These are phyloP conservation scores for Blastocystis sp. DNA, from an alignment of 352 stramenopile genomes.

Conservation along the genomic window DNA sequence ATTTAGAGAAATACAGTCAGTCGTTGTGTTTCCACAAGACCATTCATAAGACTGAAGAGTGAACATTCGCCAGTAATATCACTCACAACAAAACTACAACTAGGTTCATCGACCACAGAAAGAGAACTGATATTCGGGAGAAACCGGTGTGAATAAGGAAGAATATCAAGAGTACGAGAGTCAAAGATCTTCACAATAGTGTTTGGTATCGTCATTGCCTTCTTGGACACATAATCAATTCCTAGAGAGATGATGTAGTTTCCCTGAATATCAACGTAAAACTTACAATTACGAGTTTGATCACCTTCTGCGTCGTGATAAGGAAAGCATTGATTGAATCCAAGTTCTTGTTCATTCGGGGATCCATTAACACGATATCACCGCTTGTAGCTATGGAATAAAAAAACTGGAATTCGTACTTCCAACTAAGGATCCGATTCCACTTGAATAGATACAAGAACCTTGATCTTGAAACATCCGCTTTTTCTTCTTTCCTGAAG, in stretches of 20 bases:
- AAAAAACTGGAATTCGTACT: not conserved
- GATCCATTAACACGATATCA: slow-evolving; percentile 13
- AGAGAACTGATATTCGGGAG: not conserved
- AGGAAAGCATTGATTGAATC: slow-evolving; percentile 30
- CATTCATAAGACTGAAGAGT: slow-evolving; percentile 12
- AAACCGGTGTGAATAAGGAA: slow-evolving; percentile 31
- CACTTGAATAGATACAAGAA: slow-evolving; percentile 48
- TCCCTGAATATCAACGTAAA: not conserved
- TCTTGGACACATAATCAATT: slow-evolving; percentile 48
- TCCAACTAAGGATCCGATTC: not conserved
- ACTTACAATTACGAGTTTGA: not conserved
- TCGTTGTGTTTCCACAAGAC: slow-evolving; percentile 24
- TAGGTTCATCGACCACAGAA: not conserved
- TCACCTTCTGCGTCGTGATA: slow-evolving; percentile 15
- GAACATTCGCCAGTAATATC: not conserved
- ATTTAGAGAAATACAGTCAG: not conserved
- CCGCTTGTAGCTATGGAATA: slow-evolving; percentile 7
- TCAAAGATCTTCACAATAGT: slow-evolving; percentile 40
- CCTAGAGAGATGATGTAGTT: slow-evolving; percentile 14
- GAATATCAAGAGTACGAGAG: slow-evolving; percentile 7
- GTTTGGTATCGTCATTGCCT: not conserved
- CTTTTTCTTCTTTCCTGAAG: slow-evolving; percentile 58
- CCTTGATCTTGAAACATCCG: slow-evolving; percentile 28
- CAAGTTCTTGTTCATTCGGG: slow-evolving; percentile 27
- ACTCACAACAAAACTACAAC: not conserved